Evolutionary conservation across 2,329 filamentous ascomycete genomes (phyloP).

Genomic region (Raffaelea deltoideospora): DNA sequence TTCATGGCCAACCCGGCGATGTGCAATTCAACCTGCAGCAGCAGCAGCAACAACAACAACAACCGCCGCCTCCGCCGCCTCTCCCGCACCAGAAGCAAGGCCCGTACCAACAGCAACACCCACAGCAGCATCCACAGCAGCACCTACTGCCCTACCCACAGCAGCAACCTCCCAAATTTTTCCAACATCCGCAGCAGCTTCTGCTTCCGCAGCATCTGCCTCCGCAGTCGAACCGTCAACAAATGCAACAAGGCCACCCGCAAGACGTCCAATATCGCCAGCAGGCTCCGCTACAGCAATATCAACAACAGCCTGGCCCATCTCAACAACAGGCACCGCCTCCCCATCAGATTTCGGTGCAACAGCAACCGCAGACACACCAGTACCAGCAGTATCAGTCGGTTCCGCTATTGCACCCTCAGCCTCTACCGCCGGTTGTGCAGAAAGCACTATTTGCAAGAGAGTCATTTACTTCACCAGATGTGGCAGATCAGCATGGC

Average conservation of each 20-base stretch:
- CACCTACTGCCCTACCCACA: neutral
- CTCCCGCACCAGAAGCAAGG: constrained; percentile 3
- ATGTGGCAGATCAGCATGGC: no score
- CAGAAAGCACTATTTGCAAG: neutral
- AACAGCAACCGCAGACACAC: constrained; percentile 1
- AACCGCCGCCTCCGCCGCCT: constrained; percentile 1
- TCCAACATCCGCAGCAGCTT: neutral
- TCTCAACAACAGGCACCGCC: neutral
- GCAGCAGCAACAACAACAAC: constrained; percentile 1
- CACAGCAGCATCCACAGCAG: neutral
- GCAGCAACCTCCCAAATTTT: neutral
- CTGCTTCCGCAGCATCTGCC: neutral
- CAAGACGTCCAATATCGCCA: neutral
- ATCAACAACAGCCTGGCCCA: neutral
- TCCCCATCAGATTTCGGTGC: neutral
- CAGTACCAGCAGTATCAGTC: neutral
- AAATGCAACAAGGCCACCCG: neutral
- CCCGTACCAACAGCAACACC: neutral
- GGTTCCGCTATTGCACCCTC: neutral
- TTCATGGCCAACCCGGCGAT: constrained; percentile 35
- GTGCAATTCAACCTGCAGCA: constrained; percentile 4
- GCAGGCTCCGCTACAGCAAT: neutral
- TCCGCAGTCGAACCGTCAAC: neutral
- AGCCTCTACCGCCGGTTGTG: neutral
- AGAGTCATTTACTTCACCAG: neutral